A percentile compares a stretch with the other conserved stretches of the same genome.
These are phyloP conservation scores for Claviceps quebecensis DNA, from an alignment of 2,329 filamentous ascomycete genomes.

Conservation along the genomic window DNA sequence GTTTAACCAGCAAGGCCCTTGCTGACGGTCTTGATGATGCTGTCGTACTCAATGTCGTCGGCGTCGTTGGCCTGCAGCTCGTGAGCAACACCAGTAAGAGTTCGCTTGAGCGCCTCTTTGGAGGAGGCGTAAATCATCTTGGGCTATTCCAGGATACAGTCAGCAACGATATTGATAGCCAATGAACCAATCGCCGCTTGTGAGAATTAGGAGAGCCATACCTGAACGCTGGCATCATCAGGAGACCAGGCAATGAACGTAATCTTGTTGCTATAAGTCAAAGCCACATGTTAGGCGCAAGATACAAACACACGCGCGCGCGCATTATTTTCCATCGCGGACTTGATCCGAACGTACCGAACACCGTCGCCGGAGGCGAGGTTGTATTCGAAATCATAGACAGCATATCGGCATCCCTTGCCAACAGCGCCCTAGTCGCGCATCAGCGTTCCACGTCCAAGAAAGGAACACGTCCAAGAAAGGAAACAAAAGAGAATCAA, in stretches of 20 bases:
- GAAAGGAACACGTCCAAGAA: neutral
- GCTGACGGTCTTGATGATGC: slow-evolving; percentile 52
- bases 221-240: slow-evolving; percentile 67
- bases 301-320: neutral
- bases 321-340: neutral
- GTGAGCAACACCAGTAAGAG: slow-evolving; percentile 58
- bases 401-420: slow-evolving; percentile 67
- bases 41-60: slow-evolving; percentile 69
- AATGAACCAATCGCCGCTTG: neutral
- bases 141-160: slow-evolving; percentile 33
- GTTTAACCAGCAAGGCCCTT: slow-evolving; percentile 41
- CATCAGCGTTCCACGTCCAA: neutral
- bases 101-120: slow-evolving; percentile 72
- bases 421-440: slow-evolving; percentile 36
- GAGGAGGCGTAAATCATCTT: slow-evolving; percentile 88
- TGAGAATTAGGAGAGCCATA: slow-evolving; percentile 26
- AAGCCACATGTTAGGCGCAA: slow-evolving; percentile 10
- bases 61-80: slow-evolving; percentile 76
- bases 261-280: slow-evolving; percentile 53
- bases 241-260: slow-evolving; percentile 69
- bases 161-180: neutral
- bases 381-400: slow-evolving; percentile 74
- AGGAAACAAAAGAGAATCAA: neutral
- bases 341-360: slow-evolving; percentile 32
- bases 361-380: slow-evolving; percentile 58